Percentiles rank a stretch among this genome's conserved stretches.
phyloP scores from a whole-genome alignment of 306 rosid genomes.

The Lagenaria siceraria region DNA sequence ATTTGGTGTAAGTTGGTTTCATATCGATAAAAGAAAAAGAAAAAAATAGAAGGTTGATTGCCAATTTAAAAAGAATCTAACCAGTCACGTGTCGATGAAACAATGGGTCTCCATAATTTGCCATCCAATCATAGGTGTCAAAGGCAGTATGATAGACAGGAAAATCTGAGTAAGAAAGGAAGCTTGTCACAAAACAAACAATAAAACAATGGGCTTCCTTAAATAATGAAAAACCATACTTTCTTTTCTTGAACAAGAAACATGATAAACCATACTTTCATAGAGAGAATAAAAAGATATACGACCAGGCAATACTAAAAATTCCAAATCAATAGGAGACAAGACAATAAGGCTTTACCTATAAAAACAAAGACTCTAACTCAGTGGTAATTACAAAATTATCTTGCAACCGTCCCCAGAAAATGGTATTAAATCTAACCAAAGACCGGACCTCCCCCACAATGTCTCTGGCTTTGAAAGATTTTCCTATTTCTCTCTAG shows the following conservation, averaged over 20 bases:
- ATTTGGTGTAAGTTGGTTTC: not conserved
- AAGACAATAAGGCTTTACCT: not conserved
- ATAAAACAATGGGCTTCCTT: not conserved
- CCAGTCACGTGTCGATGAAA: slow-evolving; percentile 85
- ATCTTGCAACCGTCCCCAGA: not conserved
- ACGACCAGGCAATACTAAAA: not conserved
- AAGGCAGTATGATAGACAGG: slow-evolving; percentile 93
- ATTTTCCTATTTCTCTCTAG: not conserved
- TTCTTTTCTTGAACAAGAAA: no score
- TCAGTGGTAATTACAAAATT: not conserved
- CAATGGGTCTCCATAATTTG: slow-evolving; percentile 69
- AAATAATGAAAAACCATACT: no score
- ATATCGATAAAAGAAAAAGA: not conserved
- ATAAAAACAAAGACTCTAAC: not conserved
- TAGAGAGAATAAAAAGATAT: not conserved
- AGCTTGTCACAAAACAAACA: slow-evolving; percentile 1
- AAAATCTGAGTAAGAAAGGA: slow-evolving; percentile 41
- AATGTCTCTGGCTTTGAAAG: not conserved
- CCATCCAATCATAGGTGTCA: slow-evolving; percentile 90
- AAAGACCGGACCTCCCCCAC: not conserved
- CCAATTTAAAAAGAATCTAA: slow-evolving; percentile 17
- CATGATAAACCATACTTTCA: not conserved
- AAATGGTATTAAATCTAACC: not conserved
- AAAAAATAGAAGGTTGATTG: not conserved
- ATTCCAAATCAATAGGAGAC: not conserved